phyloP scores from a whole-genome alignment of 83 land plant genomes.

The Isoetes engelmannii region DNA sequence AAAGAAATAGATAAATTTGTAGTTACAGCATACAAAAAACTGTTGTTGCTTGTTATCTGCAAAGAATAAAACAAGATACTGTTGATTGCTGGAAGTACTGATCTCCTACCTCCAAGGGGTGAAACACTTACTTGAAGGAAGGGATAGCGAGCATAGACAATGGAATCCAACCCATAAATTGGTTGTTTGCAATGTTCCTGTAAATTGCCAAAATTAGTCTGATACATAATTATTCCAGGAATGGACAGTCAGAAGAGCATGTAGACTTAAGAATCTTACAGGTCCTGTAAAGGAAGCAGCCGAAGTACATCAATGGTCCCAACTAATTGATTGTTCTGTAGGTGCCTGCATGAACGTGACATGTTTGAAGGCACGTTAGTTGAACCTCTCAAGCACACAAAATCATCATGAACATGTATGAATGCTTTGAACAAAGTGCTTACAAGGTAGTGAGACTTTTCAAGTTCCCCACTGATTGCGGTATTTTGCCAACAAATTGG shows the following conservation, averaged over 20 bases:
- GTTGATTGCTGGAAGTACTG: background rate
- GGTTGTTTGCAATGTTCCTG: constrained; percentile 8
- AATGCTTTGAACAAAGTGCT: background rate
- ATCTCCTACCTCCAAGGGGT: background rate
- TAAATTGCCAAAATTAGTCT: background rate
- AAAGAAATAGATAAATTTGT: background rate
- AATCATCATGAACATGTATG: background rate
- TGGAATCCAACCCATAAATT: constrained; percentile 2
- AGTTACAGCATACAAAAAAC: background rate
- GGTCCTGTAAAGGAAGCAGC: constrained; percentile 4
- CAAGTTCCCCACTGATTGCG: constrained; percentile 16
- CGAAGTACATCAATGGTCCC: background rate
- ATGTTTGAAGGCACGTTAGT: background rate
- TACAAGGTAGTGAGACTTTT: constrained; percentile 20
- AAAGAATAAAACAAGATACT: background rate
- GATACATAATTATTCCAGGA: background rate
- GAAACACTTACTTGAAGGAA: constrained; percentile 1
- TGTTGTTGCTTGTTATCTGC: background rate
- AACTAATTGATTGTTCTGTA: background rate
- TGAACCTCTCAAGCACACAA: background rate
- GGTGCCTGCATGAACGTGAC: background rate
- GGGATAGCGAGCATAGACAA: constrained; percentile 8
- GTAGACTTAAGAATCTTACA: constrained; percentile 4
- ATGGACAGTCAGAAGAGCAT: background rate
- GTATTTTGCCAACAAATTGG: constrained; percentile 18